Evolutionary conservation across 2,329 filamentous ascomycete species (phyloP).

Genomic region (Paracoccidioides brasiliensis): DNA sequence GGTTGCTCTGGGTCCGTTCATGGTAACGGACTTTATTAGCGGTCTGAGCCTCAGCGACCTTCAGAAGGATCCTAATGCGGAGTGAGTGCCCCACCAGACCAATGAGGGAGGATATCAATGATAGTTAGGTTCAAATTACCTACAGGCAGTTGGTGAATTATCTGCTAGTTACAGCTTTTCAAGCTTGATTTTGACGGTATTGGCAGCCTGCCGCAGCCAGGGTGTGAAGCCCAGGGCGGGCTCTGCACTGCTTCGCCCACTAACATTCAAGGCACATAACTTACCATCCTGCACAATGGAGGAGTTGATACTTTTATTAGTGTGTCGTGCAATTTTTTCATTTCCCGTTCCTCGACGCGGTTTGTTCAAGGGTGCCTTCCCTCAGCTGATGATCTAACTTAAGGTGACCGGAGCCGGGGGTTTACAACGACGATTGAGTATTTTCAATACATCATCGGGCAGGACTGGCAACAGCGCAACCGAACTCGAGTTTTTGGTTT

Average conservation of each 20-base stretch:
- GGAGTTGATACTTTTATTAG: conserved; percentile 19
- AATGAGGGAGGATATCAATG: conserved; percentile 22
- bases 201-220: conserved; percentile 16
- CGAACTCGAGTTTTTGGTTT: conserved; percentile 20
- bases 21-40: conserved; percentile 21
- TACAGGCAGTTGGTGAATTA: conserved; percentile 19
- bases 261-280: conserved; percentile 23
- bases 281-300: conserved; percentile 18
- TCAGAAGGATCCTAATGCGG: conserved; percentile 20
- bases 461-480: conserved; percentile 25
- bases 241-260: conserved; percentile 14
- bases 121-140: conserved; percentile 16
- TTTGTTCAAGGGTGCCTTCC: conserved; percentile 6
- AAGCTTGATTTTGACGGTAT: conserved; percentile 20
- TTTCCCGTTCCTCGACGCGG: conserved; percentile 3
- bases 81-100: conserved; percentile 32
- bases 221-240: conserved; percentile 7
- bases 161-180: conserved; percentile 19
- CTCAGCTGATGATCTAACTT: conserved; percentile 10
- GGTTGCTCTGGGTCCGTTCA: conserved; percentile 19
- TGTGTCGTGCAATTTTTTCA: conserved; percentile 9
- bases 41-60: conserved; percentile 16
- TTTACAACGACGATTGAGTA: conserved; percentile 23
- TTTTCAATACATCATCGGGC: conserved; percentile 20
- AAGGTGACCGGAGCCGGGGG: conserved; percentile 16